Conservation (phyloP, 2,329 filamentous ascomycete species). For the Sclerotiophoma versabilis region DNA sequence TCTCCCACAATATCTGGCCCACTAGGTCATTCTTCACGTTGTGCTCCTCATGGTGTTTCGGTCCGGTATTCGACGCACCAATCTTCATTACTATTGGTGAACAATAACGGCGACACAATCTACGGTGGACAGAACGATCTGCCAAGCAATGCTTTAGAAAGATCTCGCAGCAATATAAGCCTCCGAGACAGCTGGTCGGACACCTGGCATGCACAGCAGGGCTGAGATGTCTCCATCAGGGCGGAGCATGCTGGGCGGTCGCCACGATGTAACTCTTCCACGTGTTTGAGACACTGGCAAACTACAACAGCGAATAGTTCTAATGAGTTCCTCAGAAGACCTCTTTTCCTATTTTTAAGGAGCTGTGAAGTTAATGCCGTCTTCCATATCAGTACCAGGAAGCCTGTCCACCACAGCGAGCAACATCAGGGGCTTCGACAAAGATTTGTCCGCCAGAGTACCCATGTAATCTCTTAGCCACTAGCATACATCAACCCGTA, state of each 20-base stretch:
- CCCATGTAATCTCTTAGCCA: background rate
- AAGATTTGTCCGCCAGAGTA: background rate
- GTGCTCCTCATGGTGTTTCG: background rate
- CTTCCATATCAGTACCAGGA: background rate
- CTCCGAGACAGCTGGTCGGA: constrained; percentile 16
- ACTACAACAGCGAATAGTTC: background rate
- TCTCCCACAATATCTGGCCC: background rate
- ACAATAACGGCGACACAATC: background rate
- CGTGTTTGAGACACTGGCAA: background rate
- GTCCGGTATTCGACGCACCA: background rate
- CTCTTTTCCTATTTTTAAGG: background rate
- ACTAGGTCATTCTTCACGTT: background rate
- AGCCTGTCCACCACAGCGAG: background rate
- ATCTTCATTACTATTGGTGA: background rate
- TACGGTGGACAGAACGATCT: background rate
- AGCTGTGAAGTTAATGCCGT: background rate
- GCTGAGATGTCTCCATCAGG: background rate
- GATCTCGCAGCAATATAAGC: background rate
- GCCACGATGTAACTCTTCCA: constrained; percentile 2
- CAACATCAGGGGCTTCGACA: background rate
- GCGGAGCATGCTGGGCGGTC: constrained; percentile 1
- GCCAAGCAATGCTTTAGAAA: constrained; percentile 1
- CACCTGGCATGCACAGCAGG: constrained; percentile 7
- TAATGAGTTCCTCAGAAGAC: background rate
- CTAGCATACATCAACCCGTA: background rate